phyloP scores from a whole-genome alignment of 176 grass and related monocot genomes.

The Oryza officinalis region DNA sequence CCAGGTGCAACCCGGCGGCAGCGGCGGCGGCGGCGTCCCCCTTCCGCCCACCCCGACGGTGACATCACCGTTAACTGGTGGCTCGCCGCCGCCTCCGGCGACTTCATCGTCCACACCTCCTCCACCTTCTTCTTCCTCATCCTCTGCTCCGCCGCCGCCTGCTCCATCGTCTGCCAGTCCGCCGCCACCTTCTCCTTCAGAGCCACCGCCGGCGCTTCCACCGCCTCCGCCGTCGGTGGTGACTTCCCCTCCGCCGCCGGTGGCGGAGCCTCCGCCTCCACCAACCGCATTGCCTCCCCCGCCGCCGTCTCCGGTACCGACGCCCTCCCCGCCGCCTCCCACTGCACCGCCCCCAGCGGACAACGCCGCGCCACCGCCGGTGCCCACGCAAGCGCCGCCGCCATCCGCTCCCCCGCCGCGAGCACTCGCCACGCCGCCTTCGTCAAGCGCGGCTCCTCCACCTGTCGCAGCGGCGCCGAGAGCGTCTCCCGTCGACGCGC shows the following conservation, averaged over 20 bases:
- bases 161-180: neutral
- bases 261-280: slow-evolving; percentile 20
- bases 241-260: neutral
- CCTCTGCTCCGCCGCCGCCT: slow-evolving; percentile 19
- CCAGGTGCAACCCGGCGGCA: neutral
- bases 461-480: neutral
- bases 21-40: too few species aligned
- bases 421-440: neutral
- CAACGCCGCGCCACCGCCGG: slow-evolving; percentile 24
- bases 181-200: slow-evolving; percentile 10
- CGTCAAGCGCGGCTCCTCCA: slow-evolving; percentile 17
- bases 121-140: neutral
- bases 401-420: slow-evolving; percentile 9
- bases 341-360: slow-evolving; percentile 36
- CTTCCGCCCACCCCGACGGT: slow-evolving; percentile 9
- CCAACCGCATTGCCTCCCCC: slow-evolving; percentile 28
- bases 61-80: neutral
- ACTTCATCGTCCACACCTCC: slow-evolving; percentile 9
- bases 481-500: neutral
- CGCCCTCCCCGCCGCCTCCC: slow-evolving; percentile 30
- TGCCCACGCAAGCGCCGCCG: neutral
- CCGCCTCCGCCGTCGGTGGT: slow-evolving; percentile 27
- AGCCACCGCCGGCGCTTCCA: neutral
- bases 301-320: neutral
- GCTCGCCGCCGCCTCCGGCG: slow-evolving; percentile 25